A percentile compares a stretch with the other conserved stretches of the same genome.
These are phyloP conservation scores for Neoboletus brunneissimus DNA, from an alignment of 768 basidiomycete genomes.

Conservation along the genomic window DNA sequence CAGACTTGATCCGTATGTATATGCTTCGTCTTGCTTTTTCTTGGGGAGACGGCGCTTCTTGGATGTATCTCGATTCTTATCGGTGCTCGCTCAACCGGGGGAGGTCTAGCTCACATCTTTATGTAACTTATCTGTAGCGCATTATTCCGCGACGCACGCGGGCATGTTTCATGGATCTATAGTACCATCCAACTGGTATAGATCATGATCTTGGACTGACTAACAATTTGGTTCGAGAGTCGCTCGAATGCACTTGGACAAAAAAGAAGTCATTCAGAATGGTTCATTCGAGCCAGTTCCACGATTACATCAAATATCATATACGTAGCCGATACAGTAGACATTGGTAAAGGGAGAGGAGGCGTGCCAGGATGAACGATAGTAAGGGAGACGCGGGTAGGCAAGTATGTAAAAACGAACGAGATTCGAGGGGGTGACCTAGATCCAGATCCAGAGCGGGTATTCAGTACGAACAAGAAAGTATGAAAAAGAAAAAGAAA, in stretches of 20 bases:
- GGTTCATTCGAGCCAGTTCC: slow-evolving; percentile 8
- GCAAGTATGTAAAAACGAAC: not conserved
- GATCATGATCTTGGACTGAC: not conserved
- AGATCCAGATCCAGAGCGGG: slow-evolving; percentile 18
- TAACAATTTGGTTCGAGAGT: not conserved
- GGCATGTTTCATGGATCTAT: not conserved
- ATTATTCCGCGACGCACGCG: not conserved
- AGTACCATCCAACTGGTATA: slow-evolving; percentile 16
- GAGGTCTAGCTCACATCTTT: not conserved
- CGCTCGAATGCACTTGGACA: not conserved
- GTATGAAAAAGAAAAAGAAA: not conserved
- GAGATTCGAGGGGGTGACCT: slow-evolving; percentile 2
- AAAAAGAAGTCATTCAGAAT: not conserved
- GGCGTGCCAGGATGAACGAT: slow-evolving; percentile 10
- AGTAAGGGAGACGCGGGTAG: not conserved
- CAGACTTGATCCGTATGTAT: not conserved
- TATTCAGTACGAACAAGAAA: slow-evolving; percentile 4
- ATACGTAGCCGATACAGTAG: slow-evolving; percentile 28
- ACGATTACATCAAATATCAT: slow-evolving; percentile 28
- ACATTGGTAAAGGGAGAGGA: slow-evolving; percentile 3
- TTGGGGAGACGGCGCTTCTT: not conserved
- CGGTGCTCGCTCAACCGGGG: slow-evolving; percentile 11
- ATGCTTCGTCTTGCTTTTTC: not conserved
- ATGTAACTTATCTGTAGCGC: slow-evolving; percentile 3
- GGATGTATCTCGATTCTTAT: not conserved